These are phyloP conservation scores for Suhomyces xylopsoci DNA, from an alignment of 805 yeast genomes.

Conservation along the genomic window DNA sequence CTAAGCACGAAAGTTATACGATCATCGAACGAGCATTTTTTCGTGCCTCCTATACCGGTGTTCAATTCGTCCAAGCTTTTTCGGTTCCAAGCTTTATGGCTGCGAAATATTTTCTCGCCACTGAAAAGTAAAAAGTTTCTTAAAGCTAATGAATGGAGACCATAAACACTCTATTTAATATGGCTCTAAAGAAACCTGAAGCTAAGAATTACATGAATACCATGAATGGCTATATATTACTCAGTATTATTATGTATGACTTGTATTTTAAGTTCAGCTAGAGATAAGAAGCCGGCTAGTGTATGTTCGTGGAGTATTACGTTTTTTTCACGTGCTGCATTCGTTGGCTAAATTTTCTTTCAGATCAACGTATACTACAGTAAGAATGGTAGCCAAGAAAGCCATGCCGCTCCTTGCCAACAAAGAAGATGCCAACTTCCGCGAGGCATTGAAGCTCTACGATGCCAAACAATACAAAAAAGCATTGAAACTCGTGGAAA, in stretches of 20 bases:
- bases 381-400: constrained; percentile 16
- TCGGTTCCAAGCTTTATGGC: not conserved
- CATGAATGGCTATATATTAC: no score
- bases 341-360: not conserved
- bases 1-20: not conserved
- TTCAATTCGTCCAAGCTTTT: not conserved
- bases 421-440: constrained; percentile 75
- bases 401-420: constrained; percentile 32
- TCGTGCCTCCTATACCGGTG: not conserved
- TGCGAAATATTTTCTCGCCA: not conserved
- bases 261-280: no score
- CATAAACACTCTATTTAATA: no score
- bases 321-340: not conserved
- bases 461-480: constrained; percentile 87
- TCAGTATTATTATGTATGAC: no score
- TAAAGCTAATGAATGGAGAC: no score
- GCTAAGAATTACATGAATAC: no score
- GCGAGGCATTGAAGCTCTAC: constrained; percentile 77
- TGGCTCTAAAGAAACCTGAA: no score
- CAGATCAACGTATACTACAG: not conserved
- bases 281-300: not conserved
- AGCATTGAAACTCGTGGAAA: constrained; percentile 72
- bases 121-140: not conserved
- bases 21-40: no score
- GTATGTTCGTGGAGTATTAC: not conserved